Percentiles rank a stretch among this genome's conserved stretches.
phyloP scores from a whole-genome alignment of 495 filamentous ascomycete species.

The Geopyxis carbonaria region DNA sequence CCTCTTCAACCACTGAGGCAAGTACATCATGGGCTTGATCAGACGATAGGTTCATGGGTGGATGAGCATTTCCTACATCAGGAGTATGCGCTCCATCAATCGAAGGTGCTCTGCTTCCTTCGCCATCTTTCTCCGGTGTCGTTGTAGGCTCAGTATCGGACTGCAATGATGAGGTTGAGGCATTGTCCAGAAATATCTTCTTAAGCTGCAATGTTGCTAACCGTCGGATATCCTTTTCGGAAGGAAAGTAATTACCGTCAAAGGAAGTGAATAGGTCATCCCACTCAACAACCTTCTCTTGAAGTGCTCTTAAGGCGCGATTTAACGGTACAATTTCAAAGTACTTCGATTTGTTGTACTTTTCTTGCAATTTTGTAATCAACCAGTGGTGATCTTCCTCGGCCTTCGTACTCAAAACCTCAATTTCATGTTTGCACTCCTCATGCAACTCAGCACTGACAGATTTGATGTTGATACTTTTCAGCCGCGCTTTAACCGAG shows the following conservation, averaged over 20 bases:
- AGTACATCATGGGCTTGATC: conserved; percentile 53
- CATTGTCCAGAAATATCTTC: conserved; percentile 87
- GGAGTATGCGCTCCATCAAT: conserved; percentile 22
- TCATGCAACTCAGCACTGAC: conserved; percentile 73
- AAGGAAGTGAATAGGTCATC: conserved; percentile 77
- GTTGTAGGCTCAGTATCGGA: conserved; percentile 40
- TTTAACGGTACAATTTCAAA: conserved; percentile 94
- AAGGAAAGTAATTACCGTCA: conserved; percentile 84
- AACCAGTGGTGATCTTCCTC: conserved; percentile 62
- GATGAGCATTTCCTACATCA: conserved; percentile 6
- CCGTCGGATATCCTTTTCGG: conserved; percentile 89
- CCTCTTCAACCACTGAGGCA: conserved; percentile 52
- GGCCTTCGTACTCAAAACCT: conserved; percentile 51
- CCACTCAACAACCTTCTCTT: conserved; percentile 89
- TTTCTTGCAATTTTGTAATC: conserved; percentile 61
- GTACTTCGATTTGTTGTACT: conserved; percentile 82
- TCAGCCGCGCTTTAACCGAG: conserved; percentile 67
- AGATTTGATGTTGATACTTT: conserved; percentile 75
- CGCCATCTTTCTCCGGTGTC: conserved; percentile 33
- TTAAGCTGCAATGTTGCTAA: conserved; percentile 81
- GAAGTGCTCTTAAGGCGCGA: conserved; percentile 64
- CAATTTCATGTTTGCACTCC: conserved; percentile 63
- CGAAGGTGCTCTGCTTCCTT: conserved; percentile 24
- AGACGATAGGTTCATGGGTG: conserved; percentile 30
- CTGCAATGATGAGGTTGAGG: conserved; percentile 50